phyloP scores from a whole-genome alignment of 2,329 filamentous ascomycete species.

The Waltergamsia citrina region DNA sequence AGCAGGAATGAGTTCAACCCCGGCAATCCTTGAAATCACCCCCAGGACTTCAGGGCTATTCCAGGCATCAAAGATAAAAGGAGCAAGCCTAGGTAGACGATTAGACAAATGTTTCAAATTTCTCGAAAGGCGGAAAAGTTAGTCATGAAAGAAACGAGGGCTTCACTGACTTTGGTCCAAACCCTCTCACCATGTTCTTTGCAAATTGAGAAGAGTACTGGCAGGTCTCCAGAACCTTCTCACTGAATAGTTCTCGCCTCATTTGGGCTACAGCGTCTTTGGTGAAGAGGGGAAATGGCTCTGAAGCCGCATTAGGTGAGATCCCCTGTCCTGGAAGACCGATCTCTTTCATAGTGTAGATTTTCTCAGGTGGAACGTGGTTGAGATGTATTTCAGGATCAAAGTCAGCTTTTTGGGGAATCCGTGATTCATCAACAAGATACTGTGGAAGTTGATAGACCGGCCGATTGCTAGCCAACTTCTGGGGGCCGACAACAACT shows the following conservation, averaged over 20 bases:
- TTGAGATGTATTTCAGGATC: conserved; percentile 44
- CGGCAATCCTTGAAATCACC: conserved; percentile 41
- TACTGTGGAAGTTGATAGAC: conserved; percentile 14
- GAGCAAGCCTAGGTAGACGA: conserved; percentile 41
- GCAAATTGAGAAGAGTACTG: conserved; percentile 32
- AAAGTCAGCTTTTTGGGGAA: conserved; percentile 25
- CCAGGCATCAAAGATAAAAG: conserved; percentile 49
- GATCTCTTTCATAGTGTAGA: conserved; percentile 50
- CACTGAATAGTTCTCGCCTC: conserved; percentile 50
- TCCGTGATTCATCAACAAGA: conserved; percentile 14
- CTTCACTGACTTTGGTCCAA: conserved; percentile 33
- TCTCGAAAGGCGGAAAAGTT: not conserved
- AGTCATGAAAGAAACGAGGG: too few species aligned
- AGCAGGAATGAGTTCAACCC: conserved; percentile 41
- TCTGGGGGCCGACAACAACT: too few species aligned
- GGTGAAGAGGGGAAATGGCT: conserved; percentile 56
- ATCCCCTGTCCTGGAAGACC: conserved; percentile 47
- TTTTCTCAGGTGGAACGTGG: conserved; percentile 38
- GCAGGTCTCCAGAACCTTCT: conserved; percentile 45
- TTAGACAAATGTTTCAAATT: not conserved
- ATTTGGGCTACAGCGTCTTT: conserved; percentile 51
- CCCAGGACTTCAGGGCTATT: conserved; percentile 29
- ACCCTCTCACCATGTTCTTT: conserved; percentile 48
- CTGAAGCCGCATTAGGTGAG: conserved; percentile 53
- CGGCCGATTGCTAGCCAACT: too few species aligned